Conservation (phyloP, 441 rosid species). For the Arabidopsis lyrata region DNA sequence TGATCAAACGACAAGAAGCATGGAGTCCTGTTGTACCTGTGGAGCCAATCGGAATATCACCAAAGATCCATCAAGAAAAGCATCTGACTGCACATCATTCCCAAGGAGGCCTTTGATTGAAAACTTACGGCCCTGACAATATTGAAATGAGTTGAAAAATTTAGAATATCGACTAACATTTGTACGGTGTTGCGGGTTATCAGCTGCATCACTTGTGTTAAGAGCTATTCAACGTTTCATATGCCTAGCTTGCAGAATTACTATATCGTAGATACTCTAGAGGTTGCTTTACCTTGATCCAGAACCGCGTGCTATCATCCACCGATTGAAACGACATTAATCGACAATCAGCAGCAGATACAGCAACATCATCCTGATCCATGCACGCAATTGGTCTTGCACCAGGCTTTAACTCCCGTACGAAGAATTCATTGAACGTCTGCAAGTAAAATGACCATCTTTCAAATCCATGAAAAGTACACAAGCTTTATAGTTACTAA, state of each 20-base stretch:
- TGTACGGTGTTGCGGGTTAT: neutral
- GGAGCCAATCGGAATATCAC: conserved; percentile 97
- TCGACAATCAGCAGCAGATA: conserved; percentile 92
- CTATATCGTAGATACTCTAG: conserved; percentile 5
- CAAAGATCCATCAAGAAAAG: conserved; percentile 74
- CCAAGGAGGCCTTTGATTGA: conserved; percentile 93
- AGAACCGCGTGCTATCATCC: conserved; percentile 77
- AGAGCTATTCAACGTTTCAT: conserved; percentile 8
- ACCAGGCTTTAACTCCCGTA: conserved; percentile 86
- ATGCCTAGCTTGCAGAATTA: neutral
- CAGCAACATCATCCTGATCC: conserved; percentile 69
- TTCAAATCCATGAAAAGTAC: neutral
- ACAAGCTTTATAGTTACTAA: conserved; percentile 15
- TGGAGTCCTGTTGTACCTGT: conserved; percentile 57
- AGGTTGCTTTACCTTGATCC: conserved; percentile 78
- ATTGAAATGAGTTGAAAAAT: neutral
- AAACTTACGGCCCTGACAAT: conserved; percentile 81
- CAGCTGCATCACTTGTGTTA: conserved; percentile 3
- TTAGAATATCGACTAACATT: conserved; percentile 10
- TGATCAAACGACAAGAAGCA: neutral
- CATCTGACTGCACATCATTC: conserved; percentile 53
- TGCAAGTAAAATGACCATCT: conserved; percentile 41
- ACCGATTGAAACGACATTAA: conserved; percentile 79
- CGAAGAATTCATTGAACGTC: conserved; percentile 96
- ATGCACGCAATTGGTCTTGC: conserved; percentile 73